Evolutionary conservation across 2,329 filamentous ascomycete species (phyloP).

Genomic region (Fusarium irregulare): DNA sequence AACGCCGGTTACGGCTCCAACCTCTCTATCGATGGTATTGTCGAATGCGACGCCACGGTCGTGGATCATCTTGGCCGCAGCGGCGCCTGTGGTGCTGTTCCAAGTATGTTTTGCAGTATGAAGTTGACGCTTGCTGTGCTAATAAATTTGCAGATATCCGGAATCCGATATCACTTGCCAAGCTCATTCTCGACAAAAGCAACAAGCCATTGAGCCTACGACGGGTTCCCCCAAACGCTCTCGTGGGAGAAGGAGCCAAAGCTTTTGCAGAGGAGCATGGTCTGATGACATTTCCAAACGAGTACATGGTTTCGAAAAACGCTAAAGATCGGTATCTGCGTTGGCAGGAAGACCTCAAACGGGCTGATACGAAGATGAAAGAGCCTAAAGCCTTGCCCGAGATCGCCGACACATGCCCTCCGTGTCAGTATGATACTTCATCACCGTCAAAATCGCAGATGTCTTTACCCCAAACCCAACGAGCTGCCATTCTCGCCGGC

Average conservation of each 20-base stretch:
- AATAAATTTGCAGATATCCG: constrained; percentile 75
- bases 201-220: constrained; percentile 82
- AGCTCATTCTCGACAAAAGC: constrained; percentile 82
- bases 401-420: constrained; percentile 36
- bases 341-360: constrained; percentile 80
- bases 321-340: constrained; percentile 81
- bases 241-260: constrained; percentile 86
- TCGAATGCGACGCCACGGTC: constrained; percentile 94
- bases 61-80: constrained; percentile 92
- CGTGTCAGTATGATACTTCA: constrained; percentile 51
- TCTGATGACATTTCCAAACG: constrained; percentile 77
- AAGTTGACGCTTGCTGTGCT: background rate
- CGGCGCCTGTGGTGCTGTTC: constrained; percentile 90
- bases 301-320: constrained; percentile 81
- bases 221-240: constrained; percentile 90
- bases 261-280: constrained; percentile 87
- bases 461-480: constrained; percentile 58
- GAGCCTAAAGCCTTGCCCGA: constrained; percentile 40
- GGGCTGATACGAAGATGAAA: constrained; percentile 62
- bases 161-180: constrained; percentile 90
- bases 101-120: constrained; percentile 70
- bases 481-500: constrained; percentile 64
- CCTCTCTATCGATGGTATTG: constrained; percentile 86
- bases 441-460: constrained; percentile 44
- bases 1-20: constrained; percentile 98